These are phyloP conservation scores for Daldinia decipiens DNA, from an alignment of 495 filamentous ascomycete species.

Conservation along the genomic window DNA sequence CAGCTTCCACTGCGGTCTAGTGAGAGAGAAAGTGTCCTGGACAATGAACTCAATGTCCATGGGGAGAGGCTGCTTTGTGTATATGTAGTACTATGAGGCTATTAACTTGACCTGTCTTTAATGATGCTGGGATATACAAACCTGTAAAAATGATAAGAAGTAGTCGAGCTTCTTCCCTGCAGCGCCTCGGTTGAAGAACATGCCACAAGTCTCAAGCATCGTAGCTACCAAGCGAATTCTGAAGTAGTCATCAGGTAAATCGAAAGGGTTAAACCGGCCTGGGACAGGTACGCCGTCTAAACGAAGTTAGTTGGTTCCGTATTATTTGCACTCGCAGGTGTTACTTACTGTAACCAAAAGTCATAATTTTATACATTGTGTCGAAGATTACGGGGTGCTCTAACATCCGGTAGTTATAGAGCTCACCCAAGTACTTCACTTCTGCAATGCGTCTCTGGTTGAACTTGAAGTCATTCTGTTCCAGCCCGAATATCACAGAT, in stretches of 20 bases:
- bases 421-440: slow-evolving; percentile 94
- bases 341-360: slow-evolving; percentile 80
- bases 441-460: slow-evolving; percentile 96
- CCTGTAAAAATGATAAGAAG: slow-evolving; percentile 95
- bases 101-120: slow-evolving; percentile 19
- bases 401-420: slow-evolving; percentile 98
- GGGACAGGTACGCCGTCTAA: slow-evolving; percentile 83
- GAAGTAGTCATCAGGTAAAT: slow-evolving; percentile 95
- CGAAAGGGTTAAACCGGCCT: slow-evolving; percentile 76
- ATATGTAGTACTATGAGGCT: slow-evolving; percentile 83
- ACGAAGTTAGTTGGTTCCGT: slow-evolving; percentile 39
- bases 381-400: slow-evolving; percentile 97
- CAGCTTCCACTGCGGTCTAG: slow-evolving; percentile 92
- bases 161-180: slow-evolving; percentile 98
- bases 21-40: slow-evolving; percentile 86
- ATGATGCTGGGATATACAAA: slow-evolving; percentile 29
- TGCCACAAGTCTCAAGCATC: slow-evolving; percentile 92
- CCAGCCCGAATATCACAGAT: slow-evolving; percentile 85
- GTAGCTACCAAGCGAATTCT: slow-evolving; percentile 89
- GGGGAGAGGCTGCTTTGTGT: slow-evolving; percentile 89
- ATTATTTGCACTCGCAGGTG: not conserved
- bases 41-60: slow-evolving; percentile 99
- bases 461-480: slow-evolving; percentile 97
- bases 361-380: slow-evolving; percentile 91
- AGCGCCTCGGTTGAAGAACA: slow-evolving; percentile 93